phyloP scores from a whole-genome alignment of 441 rosid species.

The Populus tomentosa region DNA sequence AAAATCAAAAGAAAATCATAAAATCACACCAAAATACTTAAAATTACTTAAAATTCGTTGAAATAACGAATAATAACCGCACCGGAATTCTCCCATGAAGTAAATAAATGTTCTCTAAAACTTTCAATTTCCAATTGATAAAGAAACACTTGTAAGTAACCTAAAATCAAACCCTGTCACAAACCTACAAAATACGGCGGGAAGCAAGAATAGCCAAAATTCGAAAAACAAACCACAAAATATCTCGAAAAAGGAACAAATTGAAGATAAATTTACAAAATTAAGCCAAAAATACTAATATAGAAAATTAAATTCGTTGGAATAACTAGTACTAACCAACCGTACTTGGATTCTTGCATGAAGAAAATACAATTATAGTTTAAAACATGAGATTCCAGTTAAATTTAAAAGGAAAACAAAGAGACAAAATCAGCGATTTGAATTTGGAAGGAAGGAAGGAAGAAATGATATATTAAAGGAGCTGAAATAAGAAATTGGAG shows the following conservation, averaged over 20 bases:
- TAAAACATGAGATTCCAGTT: not conserved
- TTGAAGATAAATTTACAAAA: not conserved
- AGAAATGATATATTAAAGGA: not conserved
- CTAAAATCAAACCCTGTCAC: conserved; percentile 1
- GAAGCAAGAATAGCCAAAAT: not conserved
- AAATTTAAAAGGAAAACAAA: not conserved
- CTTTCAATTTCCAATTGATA: not conserved
- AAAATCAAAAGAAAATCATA: not conserved
- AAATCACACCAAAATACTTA: not conserved
- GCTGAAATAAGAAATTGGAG: not conserved
- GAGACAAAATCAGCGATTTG: not conserved
- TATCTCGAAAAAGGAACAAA: not conserved
- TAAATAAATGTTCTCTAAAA: not conserved
- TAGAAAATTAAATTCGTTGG: not conserved
- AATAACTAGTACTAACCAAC: not conserved
- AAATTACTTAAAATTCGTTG: too few species aligned
- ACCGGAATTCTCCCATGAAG: too few species aligned
- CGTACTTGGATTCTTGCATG: not conserved
- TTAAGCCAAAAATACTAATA: not conserved
- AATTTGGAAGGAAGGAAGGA: not conserved
- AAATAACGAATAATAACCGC: too few species aligned
- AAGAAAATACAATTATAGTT: not conserved
- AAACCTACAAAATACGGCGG: not conserved
- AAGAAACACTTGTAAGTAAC: not conserved
- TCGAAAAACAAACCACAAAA: not conserved